Evolutionary conservation across 768 basidiomycete genomes (phyloP), one percentile per base, ranked within the genome.

Genomic region (Psilocybe subaeruginosa): DNA sequence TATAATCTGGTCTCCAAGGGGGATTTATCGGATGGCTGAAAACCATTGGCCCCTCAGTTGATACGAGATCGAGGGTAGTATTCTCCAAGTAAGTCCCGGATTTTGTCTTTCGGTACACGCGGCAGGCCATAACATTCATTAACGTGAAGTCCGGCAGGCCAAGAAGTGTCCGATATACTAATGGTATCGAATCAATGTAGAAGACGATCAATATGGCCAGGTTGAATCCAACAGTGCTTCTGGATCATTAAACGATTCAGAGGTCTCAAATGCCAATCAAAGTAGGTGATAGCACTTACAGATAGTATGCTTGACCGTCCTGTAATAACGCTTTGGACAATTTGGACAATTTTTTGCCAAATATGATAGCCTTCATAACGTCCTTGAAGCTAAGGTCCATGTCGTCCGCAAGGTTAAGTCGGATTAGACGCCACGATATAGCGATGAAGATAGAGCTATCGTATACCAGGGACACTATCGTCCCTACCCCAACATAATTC

Each of bases 371-470:
- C 5, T 48, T 46, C 8, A 49, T 14, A 2, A 27, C 33, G n/a
- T 47, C 46, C 47, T 37, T 48, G 2, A 33, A 30, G 19, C 19
- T 46, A 3, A n/a, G 31, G 12, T 1, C n/a, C 33, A 19, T n/a
- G 27, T 57, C 45, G 31, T 48, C 46, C 4, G n/a, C 45, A 33
- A 30, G 27, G 8, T 16, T 30, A 37, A 17, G 14, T 12, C 9
- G 19, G 16, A 39, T 19, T 16, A 57, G 31, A 8, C 27, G 45
- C 56, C 58, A 72, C 7, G 75, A 73, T 11, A 74, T 73, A 11
- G 72, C 66, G 37, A 73, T 27, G 58, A 73, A 72, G 8, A 73
- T 67, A 30, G 58, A 37, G 1, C 70, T 74, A 51, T 75, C 76
- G 27, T 69, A 59, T 11, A 72, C 39, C 0, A 69, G 52, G 0